Evolutionary conservation across 352 stramenopile genomes (phyloP).

Genomic region (Phytophthora sansomeana): DNA sequence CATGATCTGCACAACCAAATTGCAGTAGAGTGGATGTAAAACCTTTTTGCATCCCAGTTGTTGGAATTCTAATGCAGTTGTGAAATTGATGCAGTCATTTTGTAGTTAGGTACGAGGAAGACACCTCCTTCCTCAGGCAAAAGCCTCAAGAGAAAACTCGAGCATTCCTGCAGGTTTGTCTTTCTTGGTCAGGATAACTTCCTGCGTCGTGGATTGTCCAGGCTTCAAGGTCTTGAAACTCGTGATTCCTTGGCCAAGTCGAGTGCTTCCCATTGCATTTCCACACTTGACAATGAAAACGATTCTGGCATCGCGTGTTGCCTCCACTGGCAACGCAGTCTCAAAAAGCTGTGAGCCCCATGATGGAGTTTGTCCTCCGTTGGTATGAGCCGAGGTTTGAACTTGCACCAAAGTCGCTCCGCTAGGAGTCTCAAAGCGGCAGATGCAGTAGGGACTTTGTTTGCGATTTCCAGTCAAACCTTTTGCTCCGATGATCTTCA

Average conservation of each 20-base stretch:
- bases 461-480: not conserved
- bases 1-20: no score
- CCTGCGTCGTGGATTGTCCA: not conserved
- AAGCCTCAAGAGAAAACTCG: conserved; percentile 5
- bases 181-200: conserved; percentile 4
- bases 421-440: conserved; percentile 3
- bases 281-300: conserved; percentile 1
- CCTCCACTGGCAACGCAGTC: not conserved
- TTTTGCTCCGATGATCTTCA: conserved; percentile 13
- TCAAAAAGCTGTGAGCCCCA: conserved; percentile 15
- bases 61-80: not conserved
- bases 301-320: not conserved
- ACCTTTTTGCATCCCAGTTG: no score
- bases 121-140: not conserved
- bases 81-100: not conserved
- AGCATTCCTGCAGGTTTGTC: conserved; percentile 12
- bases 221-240: not conserved
- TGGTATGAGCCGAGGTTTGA: conserved; percentile 1
- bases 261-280: not conserved
- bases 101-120: no score
- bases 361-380: conserved; percentile 1
- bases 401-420: conserved; percentile 10
- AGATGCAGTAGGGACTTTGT: conserved; percentile 12
- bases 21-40: no score
- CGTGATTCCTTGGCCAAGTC: not conserved